phyloP scores from a whole-genome alignment of 169 alveolate genomes.

The Perkinsus chesapeaki region DNA sequence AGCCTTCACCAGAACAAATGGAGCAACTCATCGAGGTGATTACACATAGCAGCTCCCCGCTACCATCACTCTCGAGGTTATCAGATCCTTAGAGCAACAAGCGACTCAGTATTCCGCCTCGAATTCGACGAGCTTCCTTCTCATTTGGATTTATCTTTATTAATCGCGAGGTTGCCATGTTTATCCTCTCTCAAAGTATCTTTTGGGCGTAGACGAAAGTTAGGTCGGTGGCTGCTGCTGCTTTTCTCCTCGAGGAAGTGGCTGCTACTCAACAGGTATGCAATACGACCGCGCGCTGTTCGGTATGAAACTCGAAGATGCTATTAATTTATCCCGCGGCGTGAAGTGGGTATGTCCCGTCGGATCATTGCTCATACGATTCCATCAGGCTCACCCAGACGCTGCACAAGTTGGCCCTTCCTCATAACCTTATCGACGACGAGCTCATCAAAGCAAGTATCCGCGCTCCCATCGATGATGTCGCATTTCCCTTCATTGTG shows the following conservation, averaged over 20 bases:
- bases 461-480: not conserved
- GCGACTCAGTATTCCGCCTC: not conserved
- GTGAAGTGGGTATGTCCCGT: not conserved
- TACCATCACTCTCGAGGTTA: not conserved
- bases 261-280: slow-evolving; percentile 18
- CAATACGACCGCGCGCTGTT: slow-evolving; percentile 36
- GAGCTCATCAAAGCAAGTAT: slow-evolving; percentile 19
- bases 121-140: not conserved
- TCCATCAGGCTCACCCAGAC: not conserved
- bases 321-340: not conserved
- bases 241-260: not conserved
- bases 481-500: not conserved
- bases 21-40: not conserved
- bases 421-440: slow-evolving; percentile 32
- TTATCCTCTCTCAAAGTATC: not conserved
- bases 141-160: not conserved
- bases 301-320: slow-evolving; percentile 37
- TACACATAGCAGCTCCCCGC: not conserved
- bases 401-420: not conserved
- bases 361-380: not conserved
- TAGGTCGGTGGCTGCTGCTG: not conserved
- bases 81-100: not conserved
- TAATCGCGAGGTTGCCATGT: not conserved
- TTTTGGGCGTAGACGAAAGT: not conserved
- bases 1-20: not conserved